These are phyloP conservation scores for Spergularia azorica DNA, from an alignment of 179 eudicot genomes.

Conservation along the genomic window DNA sequence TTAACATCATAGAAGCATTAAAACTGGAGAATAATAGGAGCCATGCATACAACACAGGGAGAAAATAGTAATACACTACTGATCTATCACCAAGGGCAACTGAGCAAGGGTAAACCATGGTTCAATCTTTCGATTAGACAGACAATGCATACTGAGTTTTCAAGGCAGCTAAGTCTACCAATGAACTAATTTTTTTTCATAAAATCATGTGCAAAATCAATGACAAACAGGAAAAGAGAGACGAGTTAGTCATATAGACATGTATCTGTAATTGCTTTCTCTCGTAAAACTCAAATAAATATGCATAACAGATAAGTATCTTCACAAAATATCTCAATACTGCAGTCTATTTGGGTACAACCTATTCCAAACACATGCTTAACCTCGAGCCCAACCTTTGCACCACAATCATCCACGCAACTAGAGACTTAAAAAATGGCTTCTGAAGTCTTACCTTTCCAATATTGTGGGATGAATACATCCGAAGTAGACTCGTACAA, in stretches of 20 bases:
- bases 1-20: not conserved
- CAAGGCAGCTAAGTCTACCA: not conserved
- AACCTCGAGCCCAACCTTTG: not conserved
- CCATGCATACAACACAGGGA: not conserved
- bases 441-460: conserved; percentile 67
- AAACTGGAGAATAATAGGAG: not conserved
- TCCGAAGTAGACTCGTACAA: conserved; percentile 85
- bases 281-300: no score
- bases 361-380: not conserved
- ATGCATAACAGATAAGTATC: no score
- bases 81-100: not conserved
- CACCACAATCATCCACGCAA: not conserved
- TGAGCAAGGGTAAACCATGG: not conserved
- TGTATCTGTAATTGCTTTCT: no score
- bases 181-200: no score
- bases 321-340: no score
- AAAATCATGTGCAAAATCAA: no score
- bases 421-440: not conserved
- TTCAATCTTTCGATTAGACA: not conserved
- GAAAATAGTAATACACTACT: not conserved
- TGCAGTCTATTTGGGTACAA: not conserved
- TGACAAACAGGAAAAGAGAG: no score
- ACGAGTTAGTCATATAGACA: no score
- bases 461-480: conserved; percentile 92
- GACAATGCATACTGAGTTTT: not conserved